Evolutionary conservation across 305 asterid genomes (phyloP).

Genomic region (Salvia sclarea): DNA sequence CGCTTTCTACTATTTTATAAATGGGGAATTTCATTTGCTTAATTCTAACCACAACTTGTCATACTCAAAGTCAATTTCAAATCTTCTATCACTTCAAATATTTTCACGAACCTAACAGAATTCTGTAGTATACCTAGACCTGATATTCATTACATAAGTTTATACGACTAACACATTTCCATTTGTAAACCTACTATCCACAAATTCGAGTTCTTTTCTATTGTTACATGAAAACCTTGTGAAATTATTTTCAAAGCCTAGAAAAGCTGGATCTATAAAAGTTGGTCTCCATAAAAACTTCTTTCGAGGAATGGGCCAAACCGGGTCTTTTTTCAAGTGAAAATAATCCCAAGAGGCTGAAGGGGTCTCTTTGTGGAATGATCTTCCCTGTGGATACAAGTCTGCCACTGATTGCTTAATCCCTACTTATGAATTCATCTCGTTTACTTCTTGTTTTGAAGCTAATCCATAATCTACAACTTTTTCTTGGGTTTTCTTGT

Average conservation of each 20-base stretch:
- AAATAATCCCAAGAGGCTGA: slow-evolving; percentile 7
- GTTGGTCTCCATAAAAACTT: no score
- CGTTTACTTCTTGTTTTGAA: slow-evolving; percentile 16
- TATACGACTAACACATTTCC: neutral
- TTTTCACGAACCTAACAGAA: neutral
- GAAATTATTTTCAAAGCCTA: neutral
- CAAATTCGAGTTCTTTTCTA: neutral
- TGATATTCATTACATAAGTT: no score
- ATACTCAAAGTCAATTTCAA: neutral
- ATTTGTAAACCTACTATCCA: neutral
- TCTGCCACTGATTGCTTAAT: slow-evolving; percentile 16
- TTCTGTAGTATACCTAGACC: neutral
- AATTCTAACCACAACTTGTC: neutral
- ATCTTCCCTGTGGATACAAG: slow-evolving; percentile 17
- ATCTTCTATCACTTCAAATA: neutral
- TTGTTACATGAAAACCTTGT: neutral
- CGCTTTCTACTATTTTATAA: neutral
- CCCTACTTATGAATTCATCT: slow-evolving; percentile 14
- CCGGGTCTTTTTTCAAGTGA: neutral
- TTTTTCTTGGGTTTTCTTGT: neutral
- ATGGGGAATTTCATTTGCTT: neutral
- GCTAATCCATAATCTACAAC: neutral
- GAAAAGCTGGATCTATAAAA: neutral
- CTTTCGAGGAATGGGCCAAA: no score
- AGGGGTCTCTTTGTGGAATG: slow-evolving; percentile 6